A percentile compares a stretch with the other conserved stretches of the same genome.
Conservation (phyloP, 805 yeast species). For the Kodamaea fukazawae region DNA sequence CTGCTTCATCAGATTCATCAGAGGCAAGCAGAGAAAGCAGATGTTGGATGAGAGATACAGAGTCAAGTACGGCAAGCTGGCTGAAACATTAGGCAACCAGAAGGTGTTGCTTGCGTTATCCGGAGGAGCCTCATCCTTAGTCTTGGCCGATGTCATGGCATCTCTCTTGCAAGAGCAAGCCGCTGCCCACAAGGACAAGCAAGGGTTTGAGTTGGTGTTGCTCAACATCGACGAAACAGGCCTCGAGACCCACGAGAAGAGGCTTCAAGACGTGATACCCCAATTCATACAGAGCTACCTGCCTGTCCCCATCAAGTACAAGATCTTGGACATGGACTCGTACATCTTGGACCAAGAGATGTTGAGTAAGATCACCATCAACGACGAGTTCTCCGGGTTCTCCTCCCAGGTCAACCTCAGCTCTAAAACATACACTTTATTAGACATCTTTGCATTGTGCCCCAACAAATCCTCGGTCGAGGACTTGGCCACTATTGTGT, state of each 20-base stretch:
- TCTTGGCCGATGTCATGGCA: slow-evolving; percentile 62
- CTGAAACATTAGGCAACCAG: slow-evolving; percentile 31
- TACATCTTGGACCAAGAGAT: slow-evolving; percentile 31
- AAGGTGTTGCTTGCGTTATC: slow-evolving; percentile 61
- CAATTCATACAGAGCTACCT: slow-evolving; percentile 17
- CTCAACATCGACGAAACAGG: slow-evolving; percentile 45
- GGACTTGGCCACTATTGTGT: slow-evolving; percentile 54
- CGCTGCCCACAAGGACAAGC: slow-evolving; percentile 56
- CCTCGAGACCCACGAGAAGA: slow-evolving; percentile 15
- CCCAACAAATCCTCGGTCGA: slow-evolving; percentile 61
- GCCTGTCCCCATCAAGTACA: slow-evolving; percentile 32
- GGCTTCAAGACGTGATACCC: slow-evolving; percentile 17
- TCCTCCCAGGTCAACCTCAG: slow-evolving; percentile 7
- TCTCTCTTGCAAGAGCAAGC: slow-evolving; percentile 62
- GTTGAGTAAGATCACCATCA: slow-evolving; percentile 31
- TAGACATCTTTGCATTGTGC: slow-evolving; percentile 36
- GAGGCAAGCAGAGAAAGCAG: slow-evolving; percentile 77
- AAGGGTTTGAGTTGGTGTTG: slow-evolving; percentile 63
- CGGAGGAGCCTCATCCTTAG: slow-evolving; percentile 65
- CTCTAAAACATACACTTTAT: slow-evolving; percentile 16
- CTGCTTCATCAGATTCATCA: slow-evolving; percentile 72
- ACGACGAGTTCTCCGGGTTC: slow-evolving; percentile 25
- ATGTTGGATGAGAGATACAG: slow-evolving; percentile 72
- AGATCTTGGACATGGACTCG: slow-evolving; percentile 40
- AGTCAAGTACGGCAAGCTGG: slow-evolving; percentile 55